These are phyloP conservation scores for Vaccinium corymbosum DNA, from an alignment of 148 eudicot genomes.

Conservation along the genomic window DNA sequence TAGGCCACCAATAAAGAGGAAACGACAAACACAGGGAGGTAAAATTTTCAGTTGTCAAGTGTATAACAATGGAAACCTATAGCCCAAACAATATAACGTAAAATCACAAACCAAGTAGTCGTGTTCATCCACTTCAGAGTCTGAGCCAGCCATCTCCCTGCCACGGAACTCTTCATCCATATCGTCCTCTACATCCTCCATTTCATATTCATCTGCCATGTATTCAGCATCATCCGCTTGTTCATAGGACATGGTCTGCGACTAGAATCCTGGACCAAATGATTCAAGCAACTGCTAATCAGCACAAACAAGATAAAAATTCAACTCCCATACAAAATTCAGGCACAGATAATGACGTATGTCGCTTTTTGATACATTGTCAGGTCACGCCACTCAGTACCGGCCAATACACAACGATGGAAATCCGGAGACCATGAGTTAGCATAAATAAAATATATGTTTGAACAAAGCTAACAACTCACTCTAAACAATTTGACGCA, in stretches of 20 bases:
- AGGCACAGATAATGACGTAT: background rate
- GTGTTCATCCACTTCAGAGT: slow-evolving; percentile 70
- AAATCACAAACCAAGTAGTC: slow-evolving; percentile 42
- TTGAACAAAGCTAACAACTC: background rate
- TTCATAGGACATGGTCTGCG: slow-evolving; percentile 46
- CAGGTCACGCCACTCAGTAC: background rate
- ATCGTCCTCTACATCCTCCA: slow-evolving; percentile 67
- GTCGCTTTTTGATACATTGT: background rate
- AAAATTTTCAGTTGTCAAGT: slow-evolving; percentile 1
- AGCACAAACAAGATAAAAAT: background rate
- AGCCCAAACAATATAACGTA: background rate
- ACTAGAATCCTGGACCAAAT: slow-evolving; percentile 14
- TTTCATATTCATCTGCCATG: slow-evolving; percentile 68
- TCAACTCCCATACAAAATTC: background rate
- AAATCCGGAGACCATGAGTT: background rate
- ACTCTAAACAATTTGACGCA: background rate
- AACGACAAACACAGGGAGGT: background rate
- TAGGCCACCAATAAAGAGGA: background rate
- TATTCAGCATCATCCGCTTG: slow-evolving; percentile 50
- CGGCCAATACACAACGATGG: background rate
- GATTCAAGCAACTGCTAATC: slow-evolving; percentile 1
- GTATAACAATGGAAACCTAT: background rate
- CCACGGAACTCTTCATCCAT: slow-evolving; percentile 61
- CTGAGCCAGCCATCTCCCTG: slow-evolving; percentile 56
- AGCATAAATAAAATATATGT: background rate